Evolutionary conservation across 1,139 yeast species (phyloP), one percentile per base, ranked within the genome.

Genomic region (Geotrichum klebahnii): DNA sequence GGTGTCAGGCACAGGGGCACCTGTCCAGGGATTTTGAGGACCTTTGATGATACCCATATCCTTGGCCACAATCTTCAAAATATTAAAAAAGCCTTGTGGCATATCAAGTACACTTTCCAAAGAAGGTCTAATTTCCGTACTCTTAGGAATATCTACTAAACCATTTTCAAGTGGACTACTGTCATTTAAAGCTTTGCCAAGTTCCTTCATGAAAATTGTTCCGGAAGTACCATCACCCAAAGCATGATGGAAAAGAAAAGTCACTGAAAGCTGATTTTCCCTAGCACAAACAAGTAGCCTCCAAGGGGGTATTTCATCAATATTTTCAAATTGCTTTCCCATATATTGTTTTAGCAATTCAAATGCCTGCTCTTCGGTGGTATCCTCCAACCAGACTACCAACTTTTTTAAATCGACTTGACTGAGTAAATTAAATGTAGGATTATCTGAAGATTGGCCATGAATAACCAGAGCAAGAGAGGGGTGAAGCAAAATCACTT

Each of bases 261-360:
- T 16, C 14, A 19, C 37, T 9, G 44, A 42, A 4, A 44, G 19
- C 12, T 31, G 23, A 4, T 37, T 28, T 17, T 31, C 44, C 12
- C 40, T 28, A 5, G 49, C 45, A 35, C 22, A 16, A 9, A 52
- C 35, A 3, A 38, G 14, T 4, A 52, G 8, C 9, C 43, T 17
- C 54, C 54, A 52, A n/a, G 54, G 54, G 0, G 52, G 52, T 8
- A 41, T 39, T 5, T n/a, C 10, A 12, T 44, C 48, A n/a, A 52
- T 22, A 12, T 28, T 28, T 1, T 33, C 24, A 19, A 37, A 48
- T 24, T 33, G 24, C 20, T 24, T 35, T 12, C 17, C 9, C 16
- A 40, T 31, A 6, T 6, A 10, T 17, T 43, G 17, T 16, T 3
- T 22, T 12, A 35, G 12, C 33, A 24, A n/a, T 6, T 37, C 34